Percentiles rank a stretch among this genome's conserved stretches.
phyloP scores from a whole-genome alignment of 768 basidiomycete species.

The Favolaschia claudopus region DNA sequence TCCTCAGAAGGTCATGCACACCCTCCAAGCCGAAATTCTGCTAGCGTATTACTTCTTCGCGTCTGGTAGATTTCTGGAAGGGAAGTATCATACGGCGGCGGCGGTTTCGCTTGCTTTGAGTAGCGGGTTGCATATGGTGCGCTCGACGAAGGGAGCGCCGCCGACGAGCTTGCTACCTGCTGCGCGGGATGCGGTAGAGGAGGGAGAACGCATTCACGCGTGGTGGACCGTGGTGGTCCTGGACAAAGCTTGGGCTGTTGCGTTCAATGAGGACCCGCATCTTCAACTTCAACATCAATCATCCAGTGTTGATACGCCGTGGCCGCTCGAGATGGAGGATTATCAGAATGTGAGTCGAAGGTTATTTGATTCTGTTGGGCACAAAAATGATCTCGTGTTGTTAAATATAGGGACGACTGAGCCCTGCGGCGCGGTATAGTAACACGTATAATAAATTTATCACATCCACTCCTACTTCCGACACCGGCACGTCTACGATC shows the following conservation, averaged over 20 bases:
- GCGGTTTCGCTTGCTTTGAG: constrained; percentile 43
- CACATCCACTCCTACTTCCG: not conserved
- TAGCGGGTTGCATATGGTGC: constrained; percentile 47
- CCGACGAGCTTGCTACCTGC: constrained; percentile 35
- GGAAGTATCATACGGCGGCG: constrained; percentile 47
- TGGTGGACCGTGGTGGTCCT: constrained; percentile 44
- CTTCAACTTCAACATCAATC: not conserved
- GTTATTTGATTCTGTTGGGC: too few relatives aligned
- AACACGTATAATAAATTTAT: not conserved
- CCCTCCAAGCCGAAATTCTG: constrained; percentile 61
- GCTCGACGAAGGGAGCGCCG: constrained; percentile 37
- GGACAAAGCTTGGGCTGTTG: constrained; percentile 52
- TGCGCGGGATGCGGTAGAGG: constrained; percentile 38
- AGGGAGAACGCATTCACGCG: constrained; percentile 46
- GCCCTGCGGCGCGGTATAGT: not conserved
- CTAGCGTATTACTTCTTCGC: constrained; percentile 63
- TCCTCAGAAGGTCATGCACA: constrained; percentile 49
- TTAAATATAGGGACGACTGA: not conserved
- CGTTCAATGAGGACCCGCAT: constrained; percentile 42
- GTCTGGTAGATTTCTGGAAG: constrained; percentile 54
- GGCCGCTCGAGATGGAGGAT: constrained; percentile 47
- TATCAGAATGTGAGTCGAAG: constrained; percentile 42
- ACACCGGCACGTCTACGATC: not conserved
- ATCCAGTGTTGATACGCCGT: constrained; percentile 40
- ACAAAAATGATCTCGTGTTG: not conserved